phyloP scores from a whole-genome alignment of 108 stramenopile genomes.

The Cyclotella baltica region DNA sequence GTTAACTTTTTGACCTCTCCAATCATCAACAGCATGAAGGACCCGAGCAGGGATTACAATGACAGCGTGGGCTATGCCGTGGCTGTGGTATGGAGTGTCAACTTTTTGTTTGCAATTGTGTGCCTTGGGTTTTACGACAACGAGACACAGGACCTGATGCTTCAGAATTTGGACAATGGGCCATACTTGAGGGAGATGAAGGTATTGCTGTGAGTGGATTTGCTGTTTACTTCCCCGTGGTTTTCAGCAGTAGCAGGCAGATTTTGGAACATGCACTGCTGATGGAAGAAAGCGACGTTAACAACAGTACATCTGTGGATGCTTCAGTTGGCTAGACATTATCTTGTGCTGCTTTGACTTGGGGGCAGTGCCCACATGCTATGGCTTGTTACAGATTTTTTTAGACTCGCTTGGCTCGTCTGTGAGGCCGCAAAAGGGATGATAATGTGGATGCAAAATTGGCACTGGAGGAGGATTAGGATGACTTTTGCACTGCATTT shows the following conservation, averaged over 20 bases:
- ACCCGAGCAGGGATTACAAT: constrained; percentile 38
- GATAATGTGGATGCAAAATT: too few species aligned
- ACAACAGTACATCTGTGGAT: too few species aligned
- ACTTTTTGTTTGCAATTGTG: constrained; percentile 48
- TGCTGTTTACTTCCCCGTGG: constrained; percentile 59
- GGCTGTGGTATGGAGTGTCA: constrained; percentile 47
- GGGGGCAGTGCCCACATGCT: too few species aligned
- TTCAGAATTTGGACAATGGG: constrained; percentile 55
- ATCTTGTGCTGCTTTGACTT: too few species aligned
- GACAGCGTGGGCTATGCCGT: constrained; percentile 49
- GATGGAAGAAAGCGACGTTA: too few species aligned
- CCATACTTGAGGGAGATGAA: constrained; percentile 49
- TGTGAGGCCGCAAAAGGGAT: too few species aligned
- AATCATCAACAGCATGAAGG: constrained; percentile 52
- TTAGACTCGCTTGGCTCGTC: too few species aligned
- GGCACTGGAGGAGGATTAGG: too few species aligned
- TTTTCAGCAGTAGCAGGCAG: constrained; percentile 53
- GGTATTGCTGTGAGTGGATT: constrained; percentile 54
- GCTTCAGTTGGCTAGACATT: too few species aligned
- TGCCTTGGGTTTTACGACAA: constrained; percentile 52
- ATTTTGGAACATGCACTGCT: constrained; percentile 52
- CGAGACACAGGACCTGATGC: constrained; percentile 51
- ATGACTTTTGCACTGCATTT: too few species aligned
- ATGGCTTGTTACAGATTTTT: too few species aligned
- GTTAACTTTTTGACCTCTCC: constrained; percentile 57